These are phyloP conservation scores for Moniliophthora roreri DNA, from an alignment of 1,284 basidiomycete species.

Conservation along the genomic window DNA sequence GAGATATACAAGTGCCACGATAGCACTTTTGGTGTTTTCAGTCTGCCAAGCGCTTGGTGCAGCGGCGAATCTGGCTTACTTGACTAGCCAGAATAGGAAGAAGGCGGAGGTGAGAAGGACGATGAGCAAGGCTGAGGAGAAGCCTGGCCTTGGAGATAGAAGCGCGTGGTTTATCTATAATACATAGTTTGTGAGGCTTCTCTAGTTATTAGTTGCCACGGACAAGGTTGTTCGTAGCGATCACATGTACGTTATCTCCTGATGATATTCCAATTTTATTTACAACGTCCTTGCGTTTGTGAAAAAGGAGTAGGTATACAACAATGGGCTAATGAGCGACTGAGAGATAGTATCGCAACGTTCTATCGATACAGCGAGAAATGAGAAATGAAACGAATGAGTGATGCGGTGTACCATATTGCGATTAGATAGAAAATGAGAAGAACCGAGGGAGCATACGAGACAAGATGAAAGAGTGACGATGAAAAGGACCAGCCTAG, in stretches of 20 bases:
- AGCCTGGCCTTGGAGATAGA: conserved; percentile 33
- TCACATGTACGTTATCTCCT: conserved; percentile 22
- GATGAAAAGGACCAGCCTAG: too few relatives aligned
- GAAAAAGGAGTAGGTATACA: conserved; percentile 24
- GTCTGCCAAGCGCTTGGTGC: conserved; percentile 28
- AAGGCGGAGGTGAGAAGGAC: conserved; percentile 27
- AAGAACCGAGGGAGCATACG: too few relatives aligned
- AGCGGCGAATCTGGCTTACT: conserved; percentile 27
- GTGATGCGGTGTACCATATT: too few relatives aligned
- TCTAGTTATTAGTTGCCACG: too few relatives aligned
- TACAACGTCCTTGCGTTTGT: conserved; percentile 24
- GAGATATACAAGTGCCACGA: conserved; percentile 37
- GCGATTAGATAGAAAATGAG: too few relatives aligned
- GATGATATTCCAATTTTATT: conserved; percentile 21
- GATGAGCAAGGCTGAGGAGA: conserved; percentile 21
- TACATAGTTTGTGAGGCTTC: conserved; percentile 16
- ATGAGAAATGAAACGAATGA: too few relatives aligned
- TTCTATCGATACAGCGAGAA: too few relatives aligned
- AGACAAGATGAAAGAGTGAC: too few relatives aligned
- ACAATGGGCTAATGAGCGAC: conserved; percentile 37
- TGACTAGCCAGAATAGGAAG: conserved; percentile 35
- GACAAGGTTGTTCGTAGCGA: conserved; percentile 29
- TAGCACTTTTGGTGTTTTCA: conserved; percentile 34
- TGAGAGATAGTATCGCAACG: too few relatives aligned
- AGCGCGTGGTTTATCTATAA: conserved; percentile 41